phyloP scores from a whole-genome alignment of 2,329 filamentous ascomycete species.

The Saccharata proteae region DNA sequence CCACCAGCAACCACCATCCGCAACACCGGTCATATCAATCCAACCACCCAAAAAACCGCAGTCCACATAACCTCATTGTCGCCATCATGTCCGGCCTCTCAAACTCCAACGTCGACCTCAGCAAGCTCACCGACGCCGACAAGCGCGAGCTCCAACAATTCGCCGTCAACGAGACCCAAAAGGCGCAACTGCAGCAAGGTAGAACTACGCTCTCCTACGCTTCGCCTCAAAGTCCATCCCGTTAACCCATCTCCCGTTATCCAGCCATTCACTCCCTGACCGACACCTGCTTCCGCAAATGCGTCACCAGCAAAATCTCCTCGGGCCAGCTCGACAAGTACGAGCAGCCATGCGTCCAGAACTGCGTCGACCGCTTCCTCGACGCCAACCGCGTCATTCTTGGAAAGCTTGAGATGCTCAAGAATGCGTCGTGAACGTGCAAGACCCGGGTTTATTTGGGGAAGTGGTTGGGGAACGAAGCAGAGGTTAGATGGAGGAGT shows the following conservation, averaged over 20 bases:
- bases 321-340: slow-evolving; percentile 58
- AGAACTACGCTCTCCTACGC: too few species aligned
- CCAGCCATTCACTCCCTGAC: slow-evolving; percentile 53
- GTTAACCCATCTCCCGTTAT: neutral
- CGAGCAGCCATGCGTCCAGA: slow-evolving; percentile 76
- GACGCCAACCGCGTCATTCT: slow-evolving; percentile 80
- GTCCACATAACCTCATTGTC: too few species aligned
- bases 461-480: neutral
- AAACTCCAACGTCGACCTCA: slow-evolving; percentile 47
- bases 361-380: slow-evolving; percentile 89
- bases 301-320: slow-evolving; percentile 60
- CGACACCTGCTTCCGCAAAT: slow-evolving; percentile 91
- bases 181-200: slow-evolving; percentile 53
- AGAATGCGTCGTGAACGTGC: slow-evolving; percentile 14
- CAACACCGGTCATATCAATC: too few species aligned
- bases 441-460: slow-evolving; percentile 10
- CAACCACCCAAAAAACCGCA: too few species aligned
- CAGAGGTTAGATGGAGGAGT: neutral
- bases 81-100: neutral
- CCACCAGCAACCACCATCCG: too few species aligned
- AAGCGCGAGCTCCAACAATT: slow-evolving; percentile 82
- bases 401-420: slow-evolving; percentile 63
- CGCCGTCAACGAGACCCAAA: slow-evolving; percentile 72
- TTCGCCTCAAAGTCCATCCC: neutral
- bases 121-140: slow-evolving; percentile 66